Percentiles rank a stretch among this genome's conserved stretches.
phyloP scores from a whole-genome alignment of 768 basidiomycete species.

The Termitomyces eurrhizus region DNA sequence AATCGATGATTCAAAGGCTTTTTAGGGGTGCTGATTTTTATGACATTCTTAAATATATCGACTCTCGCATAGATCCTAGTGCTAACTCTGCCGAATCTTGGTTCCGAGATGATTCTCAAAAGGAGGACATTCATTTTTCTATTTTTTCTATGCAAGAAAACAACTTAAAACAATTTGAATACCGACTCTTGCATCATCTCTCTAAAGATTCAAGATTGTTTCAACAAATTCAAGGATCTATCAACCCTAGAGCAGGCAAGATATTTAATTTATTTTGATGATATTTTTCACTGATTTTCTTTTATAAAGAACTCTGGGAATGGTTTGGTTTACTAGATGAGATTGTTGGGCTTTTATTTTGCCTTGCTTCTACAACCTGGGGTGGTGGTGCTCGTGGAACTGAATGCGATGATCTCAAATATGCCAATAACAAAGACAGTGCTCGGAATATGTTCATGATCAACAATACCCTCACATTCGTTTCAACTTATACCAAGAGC shows the following conservation, averaged over 20 bases:
- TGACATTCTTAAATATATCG: slow-evolving; percentile 1
- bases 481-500: not conserved
- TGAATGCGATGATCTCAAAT: slow-evolving; percentile 2
- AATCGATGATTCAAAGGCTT: not conserved
- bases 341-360: not conserved
- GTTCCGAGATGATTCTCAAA: not conserved
- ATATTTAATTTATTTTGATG: no score
- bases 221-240: not conserved
- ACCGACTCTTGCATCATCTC: not conserved
- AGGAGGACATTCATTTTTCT: not conserved
- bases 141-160: not conserved
- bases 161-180: not conserved
- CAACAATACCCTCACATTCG: not conserved
- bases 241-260: not conserved
- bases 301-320: not conserved
- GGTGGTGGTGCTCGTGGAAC: slow-evolving; percentile 1
- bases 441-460: not conserved
- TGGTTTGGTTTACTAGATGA: slow-evolving; percentile 3
- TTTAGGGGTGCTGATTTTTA: not conserved
- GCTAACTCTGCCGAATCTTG: not conserved
- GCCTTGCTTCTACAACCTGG: not conserved
- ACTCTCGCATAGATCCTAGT: slow-evolving; percentile 1
- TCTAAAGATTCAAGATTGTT: not conserved
- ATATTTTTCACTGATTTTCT: not conserved
- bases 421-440: slow-evolving; percentile 2